Evolutionary conservation across 2,329 filamentous ascomycete genomes (phyloP).

Genomic region (Pezicula neosporulosa): DNA sequence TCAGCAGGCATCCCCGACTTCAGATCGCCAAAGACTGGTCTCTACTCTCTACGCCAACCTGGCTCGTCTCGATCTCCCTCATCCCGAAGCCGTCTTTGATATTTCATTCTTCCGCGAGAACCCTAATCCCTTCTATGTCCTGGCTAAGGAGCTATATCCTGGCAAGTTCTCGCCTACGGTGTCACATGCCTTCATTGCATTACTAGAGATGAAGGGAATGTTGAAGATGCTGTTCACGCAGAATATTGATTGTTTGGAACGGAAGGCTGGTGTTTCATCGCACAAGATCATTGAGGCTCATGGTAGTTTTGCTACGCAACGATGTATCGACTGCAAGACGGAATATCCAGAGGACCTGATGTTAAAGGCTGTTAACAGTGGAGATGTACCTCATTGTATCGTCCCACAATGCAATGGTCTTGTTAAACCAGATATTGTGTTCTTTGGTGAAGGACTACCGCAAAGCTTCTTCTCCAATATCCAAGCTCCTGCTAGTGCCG

Average conservation of each 20-base stretch:
- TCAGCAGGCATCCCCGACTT: constrained; percentile 84
- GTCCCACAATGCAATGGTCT: constrained; percentile 63
- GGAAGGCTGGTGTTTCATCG: constrained; percentile 76
- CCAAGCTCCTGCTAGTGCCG: constrained; percentile 56
- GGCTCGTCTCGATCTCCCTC: constrained; percentile 77
- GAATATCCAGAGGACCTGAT: constrained; percentile 73
- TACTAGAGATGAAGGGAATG: constrained; percentile 76
- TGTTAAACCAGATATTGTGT: constrained; percentile 78
- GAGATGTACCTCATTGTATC: constrained; percentile 67
- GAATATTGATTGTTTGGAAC: constrained; percentile 95
- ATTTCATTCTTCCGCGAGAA: constrained; percentile 83
- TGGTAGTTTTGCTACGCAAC: constrained; percentile 87
- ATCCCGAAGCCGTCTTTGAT: constrained; percentile 92
- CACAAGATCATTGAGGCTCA: constrained; percentile 90
- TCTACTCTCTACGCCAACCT: constrained; percentile 94
- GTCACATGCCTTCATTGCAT: constrained; percentile 81
- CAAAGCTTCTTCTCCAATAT: constrained; percentile 59
- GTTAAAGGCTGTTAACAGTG: constrained; percentile 62
- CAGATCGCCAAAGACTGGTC: constrained; percentile 84
- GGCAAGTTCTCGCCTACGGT: constrained; percentile 86
- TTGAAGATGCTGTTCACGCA: constrained; percentile 90
- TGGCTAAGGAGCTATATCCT: constrained; percentile 90
- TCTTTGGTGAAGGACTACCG: constrained; percentile 76
- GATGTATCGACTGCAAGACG: constrained; percentile 83
- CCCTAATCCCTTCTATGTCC: constrained; percentile 85